These are phyloP conservation scores for Cyberlindnera veronae DNA, from an alignment of 805 yeast genomes.

Conservation along the genomic window DNA sequence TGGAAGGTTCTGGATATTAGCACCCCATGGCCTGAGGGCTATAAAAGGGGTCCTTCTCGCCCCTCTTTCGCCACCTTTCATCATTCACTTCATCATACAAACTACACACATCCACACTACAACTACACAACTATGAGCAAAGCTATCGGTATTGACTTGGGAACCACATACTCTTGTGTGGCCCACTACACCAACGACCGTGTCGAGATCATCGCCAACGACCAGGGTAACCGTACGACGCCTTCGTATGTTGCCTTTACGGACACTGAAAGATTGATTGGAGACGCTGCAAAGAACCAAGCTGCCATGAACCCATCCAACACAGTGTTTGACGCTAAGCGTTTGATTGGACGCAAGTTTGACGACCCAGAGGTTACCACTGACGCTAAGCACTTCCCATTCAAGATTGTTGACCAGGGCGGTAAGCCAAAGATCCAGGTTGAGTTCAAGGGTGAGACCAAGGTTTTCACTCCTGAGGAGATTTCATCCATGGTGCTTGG, in stretches of 20 bases:
- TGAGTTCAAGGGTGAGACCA: slow-evolving; percentile 83
- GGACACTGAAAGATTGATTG: slow-evolving; percentile 43
- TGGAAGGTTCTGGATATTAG: too few relatives aligned
- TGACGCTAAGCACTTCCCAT: slow-evolving; percentile 89
- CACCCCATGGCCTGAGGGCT: too few relatives aligned
- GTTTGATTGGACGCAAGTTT: slow-evolving; percentile 86
- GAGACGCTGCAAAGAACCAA: slow-evolving; percentile 74
- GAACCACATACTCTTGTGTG: slow-evolving; percentile 97
- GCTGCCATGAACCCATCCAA: slow-evolving; percentile 58
- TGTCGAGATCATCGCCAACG: slow-evolving; percentile 94
- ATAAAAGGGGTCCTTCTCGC: too few relatives aligned
- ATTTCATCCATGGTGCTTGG: slow-evolving; percentile 87
- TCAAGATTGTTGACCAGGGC: slow-evolving; percentile 67
- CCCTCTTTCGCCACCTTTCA: too few relatives aligned
- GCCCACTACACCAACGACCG: slow-evolving; percentile 83
- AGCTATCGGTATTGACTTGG: slow-evolving; percentile 87
- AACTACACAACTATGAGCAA: slow-evolving; percentile 39
- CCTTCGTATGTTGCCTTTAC: slow-evolving; percentile 83
- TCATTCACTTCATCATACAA: neutral
- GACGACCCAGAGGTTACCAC: slow-evolving; percentile 72
- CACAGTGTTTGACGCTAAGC: slow-evolving; percentile 94
- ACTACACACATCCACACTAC: neutral
- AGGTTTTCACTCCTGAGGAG: slow-evolving; percentile 88
- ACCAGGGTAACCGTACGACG: slow-evolving; percentile 98
- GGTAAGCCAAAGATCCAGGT: slow-evolving; percentile 89